Percentiles rank a stretch among this genome's conserved stretches.
phyloP scores from a whole-genome alignment of 306 rosid genomes.

The Pyrus pyrifolia region DNA sequence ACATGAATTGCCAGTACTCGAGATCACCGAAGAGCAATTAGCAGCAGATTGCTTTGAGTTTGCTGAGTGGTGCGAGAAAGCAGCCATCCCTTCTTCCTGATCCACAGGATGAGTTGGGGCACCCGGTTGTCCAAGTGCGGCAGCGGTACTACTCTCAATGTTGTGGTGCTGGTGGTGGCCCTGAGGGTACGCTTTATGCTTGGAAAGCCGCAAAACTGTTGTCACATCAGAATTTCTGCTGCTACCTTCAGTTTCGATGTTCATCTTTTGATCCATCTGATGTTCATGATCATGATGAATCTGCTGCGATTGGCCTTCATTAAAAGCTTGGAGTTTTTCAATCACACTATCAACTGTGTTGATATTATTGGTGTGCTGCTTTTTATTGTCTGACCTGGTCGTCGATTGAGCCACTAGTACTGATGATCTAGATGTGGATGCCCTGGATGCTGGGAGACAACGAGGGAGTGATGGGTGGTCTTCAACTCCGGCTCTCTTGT shows the following conservation, averaged over 20 bases:
- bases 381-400: constrained; percentile 11
- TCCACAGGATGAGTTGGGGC: background rate
- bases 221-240: constrained; percentile 26
- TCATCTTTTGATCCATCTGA: constrained; percentile 25
- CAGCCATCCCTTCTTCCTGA: constrained; percentile 3
- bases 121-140: background rate
- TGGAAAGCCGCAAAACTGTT: constrained; percentile 59
- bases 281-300: background rate
- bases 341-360: constrained; percentile 23
- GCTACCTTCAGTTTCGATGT: constrained; percentile 36
- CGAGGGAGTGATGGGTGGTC: constrained; percentile 92
- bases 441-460: constrained; percentile 43
- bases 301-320: constrained; percentile 21
- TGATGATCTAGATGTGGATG: constrained; percentile 42
- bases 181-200: background rate
- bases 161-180: background rate
- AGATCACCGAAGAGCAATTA: background rate
- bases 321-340: constrained; percentile 35
- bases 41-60: background rate
- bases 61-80: constrained; percentile 12
- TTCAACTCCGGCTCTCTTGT: constrained; percentile 96
- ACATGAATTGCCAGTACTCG: background rate
- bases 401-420: constrained; percentile 14
- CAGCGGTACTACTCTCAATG: background rate
- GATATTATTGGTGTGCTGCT: constrained; percentile 10